Evolutionary conservation across 768 basidiomycete species (phyloP), one percentile per base, ranked within the genome.

Genomic region (Daedalea quercina): DNA sequence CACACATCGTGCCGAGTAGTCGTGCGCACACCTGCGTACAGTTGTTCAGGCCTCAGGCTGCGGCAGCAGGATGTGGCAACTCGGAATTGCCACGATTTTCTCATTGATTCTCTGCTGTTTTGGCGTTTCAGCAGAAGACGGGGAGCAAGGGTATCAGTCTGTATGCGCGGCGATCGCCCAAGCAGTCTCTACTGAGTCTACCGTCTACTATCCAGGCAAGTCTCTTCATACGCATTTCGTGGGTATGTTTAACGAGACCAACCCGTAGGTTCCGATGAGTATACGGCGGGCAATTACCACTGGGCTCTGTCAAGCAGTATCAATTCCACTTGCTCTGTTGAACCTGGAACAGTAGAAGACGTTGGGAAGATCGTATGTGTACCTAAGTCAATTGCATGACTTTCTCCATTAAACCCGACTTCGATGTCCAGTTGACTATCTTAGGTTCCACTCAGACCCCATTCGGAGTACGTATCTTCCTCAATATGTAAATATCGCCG

Each of bases 341-440:
- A 82, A 56, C 82, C 82, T 2, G 78, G 76, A 9, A 78, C 72
- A 0, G 66, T 75, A 0, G 67, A 71, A 3, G 83, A 85, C 50
- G 63, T 84, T 28, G 72, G 67, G 0, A 65, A 57, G 1, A 79
- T 79, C 15, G 84, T 84, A 57, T 20, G 74, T 60, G 67, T 60
- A 7, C 28, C 28, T 11, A 31, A 6, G 28, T 31, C 11, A 31
- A n/a, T n/a, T n/a, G n/a, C n/a, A n/a, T n/a, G n/a, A n/a, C n/a
- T n/a, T n/a, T n/a, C n/a, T n/a, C n/a, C n/a, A n/a, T n/a, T n/a
- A n/a, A n/a, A n/a, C n/a, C 28, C 28, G 28, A 6, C 28, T 31
- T 31, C 28, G n/a, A n/a, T n/a, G n/a, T 12, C 6, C 52, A 84
- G 82, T 71, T 84, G 31, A 60, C 64, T 48, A 75, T 81, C 40